Percentiles rank a stretch among this genome's conserved stretches.
Conservation (phyloP, 345 rosid genomes). For the Eucalyptus decipiens region DNA sequence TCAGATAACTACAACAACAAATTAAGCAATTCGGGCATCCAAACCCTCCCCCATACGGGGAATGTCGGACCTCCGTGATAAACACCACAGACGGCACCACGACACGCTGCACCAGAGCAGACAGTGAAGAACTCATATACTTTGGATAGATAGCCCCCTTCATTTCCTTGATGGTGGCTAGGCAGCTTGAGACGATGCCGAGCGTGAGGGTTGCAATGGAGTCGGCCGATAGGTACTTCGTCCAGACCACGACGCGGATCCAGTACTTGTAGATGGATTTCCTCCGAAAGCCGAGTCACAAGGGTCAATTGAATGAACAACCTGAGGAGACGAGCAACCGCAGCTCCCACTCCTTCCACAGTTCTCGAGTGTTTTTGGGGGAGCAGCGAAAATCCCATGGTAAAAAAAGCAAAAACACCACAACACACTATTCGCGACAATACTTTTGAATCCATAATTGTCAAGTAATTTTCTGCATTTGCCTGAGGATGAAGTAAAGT, state of each 20-base stretch:
- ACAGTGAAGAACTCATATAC: not conserved
- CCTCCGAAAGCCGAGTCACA: not conserved
- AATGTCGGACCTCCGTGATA: not conserved
- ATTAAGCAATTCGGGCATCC: not conserved
- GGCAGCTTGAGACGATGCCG: slow-evolving; percentile 4
- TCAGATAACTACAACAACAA: not conserved
- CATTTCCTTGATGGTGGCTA: not conserved
- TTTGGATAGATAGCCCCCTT: not conserved
- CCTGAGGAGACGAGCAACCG: not conserved
- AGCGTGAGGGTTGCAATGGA: slow-evolving; percentile 7
- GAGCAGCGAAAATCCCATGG: not conserved
- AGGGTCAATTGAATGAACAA: slow-evolving; percentile 5
- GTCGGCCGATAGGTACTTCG: slow-evolving; percentile 10
- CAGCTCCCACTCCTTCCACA: slow-evolving; percentile 17
- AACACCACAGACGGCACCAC: not conserved
- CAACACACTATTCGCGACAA: too few species aligned
- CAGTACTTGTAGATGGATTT: not conserved
- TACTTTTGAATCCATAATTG: too few species aligned
- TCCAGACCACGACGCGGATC: not conserved
- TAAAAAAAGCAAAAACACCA: not conserved
- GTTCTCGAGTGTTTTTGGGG: not conserved
- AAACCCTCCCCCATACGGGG: not conserved
- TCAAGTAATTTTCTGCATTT: too few species aligned
- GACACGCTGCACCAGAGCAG: not conserved
- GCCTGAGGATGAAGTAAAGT: too few species aligned